Conservation (phyloP, 257 asterid species). For the Scutellaria barbata region DNA sequence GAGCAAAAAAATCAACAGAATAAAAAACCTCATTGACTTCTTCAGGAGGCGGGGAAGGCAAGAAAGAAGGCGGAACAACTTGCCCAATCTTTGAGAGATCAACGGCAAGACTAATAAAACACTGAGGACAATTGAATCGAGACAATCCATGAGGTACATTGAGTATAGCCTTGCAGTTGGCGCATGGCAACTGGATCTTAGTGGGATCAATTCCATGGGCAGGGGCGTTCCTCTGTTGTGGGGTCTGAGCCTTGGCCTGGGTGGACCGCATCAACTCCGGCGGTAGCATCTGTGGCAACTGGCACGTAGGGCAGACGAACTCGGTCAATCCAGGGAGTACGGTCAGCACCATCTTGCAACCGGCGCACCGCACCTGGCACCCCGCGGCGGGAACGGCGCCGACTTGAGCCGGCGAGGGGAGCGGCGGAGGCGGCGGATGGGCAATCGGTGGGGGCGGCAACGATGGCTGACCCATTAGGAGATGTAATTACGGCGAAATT, state of each 20-base stretch:
- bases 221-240: constrained; percentile 50
- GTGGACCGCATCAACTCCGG: constrained; percentile 72
- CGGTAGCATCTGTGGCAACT: constrained; percentile 96
- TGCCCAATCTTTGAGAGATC: constrained; percentile 70
- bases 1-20: constrained; percentile 2
- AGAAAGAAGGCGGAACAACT: constrained; percentile 52
- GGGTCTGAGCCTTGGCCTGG: constrained; percentile 45
- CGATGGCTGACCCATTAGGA: constrained; percentile 77
- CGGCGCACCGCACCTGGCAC: constrained; percentile 94
- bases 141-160: constrained; percentile 90
- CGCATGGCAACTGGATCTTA: constrained; percentile 96
- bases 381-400: constrained; percentile 47
- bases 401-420: constrained; percentile 46
- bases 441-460: constrained; percentile 66
- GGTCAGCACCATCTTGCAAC: constrained; percentile 84
- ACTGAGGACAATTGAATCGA: constrained; percentile 90
- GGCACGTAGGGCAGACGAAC: constrained; percentile 92
- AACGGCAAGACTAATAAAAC: constrained; percentile 74
- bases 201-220: constrained; percentile 95
- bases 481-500: constrained; percentile 18
- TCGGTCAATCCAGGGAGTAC: constrained; percentile 76
- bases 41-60: constrained; percentile 61
- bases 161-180: constrained; percentile 88
- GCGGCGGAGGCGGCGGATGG: constrained; percentile 55
- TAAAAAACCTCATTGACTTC: constrained; percentile 89